Conservation (phyloP, 352 stramenopile species). For the Phytophthora pisi region DNA sequence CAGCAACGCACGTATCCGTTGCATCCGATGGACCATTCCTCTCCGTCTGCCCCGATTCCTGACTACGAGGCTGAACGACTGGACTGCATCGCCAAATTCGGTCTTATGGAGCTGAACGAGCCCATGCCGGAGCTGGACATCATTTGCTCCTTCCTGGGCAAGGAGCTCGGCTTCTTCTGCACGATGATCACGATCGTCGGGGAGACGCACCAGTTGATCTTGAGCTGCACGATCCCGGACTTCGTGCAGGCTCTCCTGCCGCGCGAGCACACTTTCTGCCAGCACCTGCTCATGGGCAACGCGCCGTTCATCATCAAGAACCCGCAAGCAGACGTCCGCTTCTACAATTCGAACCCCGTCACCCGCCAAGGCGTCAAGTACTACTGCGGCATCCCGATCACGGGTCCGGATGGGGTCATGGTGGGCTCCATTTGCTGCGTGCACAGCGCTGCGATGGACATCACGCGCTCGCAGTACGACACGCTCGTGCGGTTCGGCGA, state of each 20-base stretch:
- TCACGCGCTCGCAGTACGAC: slow-evolving; percentile 40
- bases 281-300: slow-evolving; percentile 65
- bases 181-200: slow-evolving; percentile 67
- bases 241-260: slow-evolving; percentile 38
- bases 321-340: slow-evolving; percentile 48
- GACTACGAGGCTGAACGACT: slow-evolving; percentile 51
- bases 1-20: slow-evolving; percentile 46
- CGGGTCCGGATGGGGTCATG: slow-evolving; percentile 23
- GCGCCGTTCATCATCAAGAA: slow-evolving; percentile 47
- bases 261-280: slow-evolving; percentile 65
- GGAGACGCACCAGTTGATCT: slow-evolving; percentile 47
- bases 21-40: slow-evolving; percentile 26
- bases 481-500: slow-evolving; percentile 39
- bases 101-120: slow-evolving; percentile 49
- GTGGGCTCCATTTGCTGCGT: slow-evolving; percentile 45
- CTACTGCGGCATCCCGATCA: slow-evolving; percentile 67
- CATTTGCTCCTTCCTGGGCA: slow-evolving; percentile 58
- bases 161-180: slow-evolving; percentile 56
- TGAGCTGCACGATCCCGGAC: slow-evolving; percentile 48
- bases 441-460: slow-evolving; percentile 33
- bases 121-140: slow-evolving; percentile 56
- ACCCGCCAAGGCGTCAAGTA: slow-evolving; percentile 44
- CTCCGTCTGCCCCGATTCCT: slow-evolving; percentile 37
- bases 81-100: slow-evolving; percentile 38
- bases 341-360: slow-evolving; percentile 53